Evolutionary conservation across 345 rosid genomes (phyloP), one percentile per base, ranked within the genome.

Genomic region (Brassica juncea): DNA sequence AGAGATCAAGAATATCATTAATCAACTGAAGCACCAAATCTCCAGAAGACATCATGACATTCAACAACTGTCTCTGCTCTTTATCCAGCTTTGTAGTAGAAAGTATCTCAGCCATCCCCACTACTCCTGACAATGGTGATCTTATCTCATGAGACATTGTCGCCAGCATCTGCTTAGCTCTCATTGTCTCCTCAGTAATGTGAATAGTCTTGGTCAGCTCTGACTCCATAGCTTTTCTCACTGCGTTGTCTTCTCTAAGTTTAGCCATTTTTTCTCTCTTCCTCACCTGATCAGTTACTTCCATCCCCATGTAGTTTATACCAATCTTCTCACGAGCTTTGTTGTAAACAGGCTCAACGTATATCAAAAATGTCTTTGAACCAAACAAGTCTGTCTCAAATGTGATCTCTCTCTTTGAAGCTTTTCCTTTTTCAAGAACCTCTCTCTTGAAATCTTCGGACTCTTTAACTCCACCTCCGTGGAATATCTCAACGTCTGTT

Each of bases 141-240:
- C 97, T 88, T 83, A 95, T 95, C 86, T 95, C 99, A 64, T 95
- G 98, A 10, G 99, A 95, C 99, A 95, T 93, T 5, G 94, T 93
- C 3, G 99, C 99, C 78, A 93, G 85, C 97, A 95, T 93, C 80
- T 95, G 97, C 77, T 95, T 95, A 8, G 93, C 97, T 25, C 98
- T 87, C 99, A 95, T 95, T 8, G 97, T 95, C 87, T 93, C 99
- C 96, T 95, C 99, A 86, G 99, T 95, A 73, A 95, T 95, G 73
- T 95, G 98, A 54, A 93, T 95, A 10, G 99, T 95, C 84, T 88
- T 95, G 84, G 85, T 95, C 71, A 95, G 81, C 77, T 95, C 99
- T 19, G 97, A 91, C 78, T 95, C 99, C 86, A 91, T 95, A 2
- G 99, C 99, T 68, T 89, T 95, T 73, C 91, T 92, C 58, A 95